phyloP scores from a whole-genome alignment of 2,329 filamentous ascomycete species.

The Penicillium sp. region DNA sequence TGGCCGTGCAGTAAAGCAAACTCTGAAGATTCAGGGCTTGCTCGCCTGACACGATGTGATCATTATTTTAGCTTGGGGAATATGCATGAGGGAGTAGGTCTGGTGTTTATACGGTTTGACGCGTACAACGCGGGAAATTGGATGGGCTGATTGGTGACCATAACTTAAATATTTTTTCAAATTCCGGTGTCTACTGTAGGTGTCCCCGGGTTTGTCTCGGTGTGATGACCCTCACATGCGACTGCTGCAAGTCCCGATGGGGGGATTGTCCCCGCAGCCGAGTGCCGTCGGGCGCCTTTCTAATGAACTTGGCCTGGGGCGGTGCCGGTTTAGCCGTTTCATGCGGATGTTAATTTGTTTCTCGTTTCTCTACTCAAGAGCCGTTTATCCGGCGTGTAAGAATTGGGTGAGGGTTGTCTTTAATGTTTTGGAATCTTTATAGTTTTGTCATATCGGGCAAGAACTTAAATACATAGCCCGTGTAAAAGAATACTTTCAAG shows the following conservation, averaged over 20 bases:
- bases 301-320: neutral
- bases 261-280: slow-evolving; percentile 4
- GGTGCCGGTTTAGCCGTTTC: neutral
- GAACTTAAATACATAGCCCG: too few species aligned
- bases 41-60: neutral
- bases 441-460: too few species aligned
- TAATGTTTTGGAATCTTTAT: too few species aligned
- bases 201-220: neutral
- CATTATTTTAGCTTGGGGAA: neutral
- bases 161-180: neutral
- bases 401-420: too few species aligned
- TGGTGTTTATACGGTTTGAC: neutral
- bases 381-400: neutral
- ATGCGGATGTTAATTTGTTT: neutral
- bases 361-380: neutral
- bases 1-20: slow-evolving; percentile 6
- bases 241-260: neutral
- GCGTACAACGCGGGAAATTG: neutral
- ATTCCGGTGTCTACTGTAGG: neutral
- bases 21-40: slow-evolving; percentile 13
- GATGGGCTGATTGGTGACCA: neutral
- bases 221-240: neutral
- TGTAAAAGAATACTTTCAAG: too few species aligned
- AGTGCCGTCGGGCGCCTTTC: neutral
- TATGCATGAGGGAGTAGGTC: neutral